Base-by-base conservation (phyloP, 768 basidiomycete species). In the Tricholoma sp. region DNA sequence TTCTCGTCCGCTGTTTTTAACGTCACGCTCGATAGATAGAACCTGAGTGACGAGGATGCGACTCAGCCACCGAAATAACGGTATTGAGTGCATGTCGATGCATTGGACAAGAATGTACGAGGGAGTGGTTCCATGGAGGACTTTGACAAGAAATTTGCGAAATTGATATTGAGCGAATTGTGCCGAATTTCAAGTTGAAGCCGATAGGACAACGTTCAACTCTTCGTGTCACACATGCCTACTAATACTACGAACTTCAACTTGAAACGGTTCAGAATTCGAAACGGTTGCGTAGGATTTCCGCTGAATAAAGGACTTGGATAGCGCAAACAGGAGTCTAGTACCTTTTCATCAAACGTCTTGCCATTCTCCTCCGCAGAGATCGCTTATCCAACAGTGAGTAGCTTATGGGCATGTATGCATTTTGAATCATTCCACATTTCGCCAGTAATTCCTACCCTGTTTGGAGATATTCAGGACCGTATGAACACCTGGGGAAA, bases 131-230 rank as follows among this genome's bases (percentile, higher is more conserved):
- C 85, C 7, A 73, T 80, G 0, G 87, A 87, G 31, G 83, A 88
- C 59, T 79, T 94, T 27, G 93, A 96, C 57, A 79, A 84, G 29
- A 77, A 82, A 29, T 84, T 97, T 39, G 64, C 78, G 7, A 89
- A 86, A 65, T 72, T 94, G 95, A 98, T 61, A 94, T 98, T 52
- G 93, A 95, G 64, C 81, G 84, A 51, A 91, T 98, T 86, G 91
- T 93, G 0, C 95, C 96, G 11, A 99, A 98, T 68, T 79, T 98
- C 83, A 98, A 98, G 70, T n/a, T n/a, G n/a, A n/a, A n/a, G n/a
- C n/a, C n/a, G n/a, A n/a, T n/a, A n/a, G n/a, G n/a, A n/a, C n/a
- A n/a, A n/a, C n/a, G n/a, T n/a, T n/a, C n/a, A n/a, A n/a, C n/a
- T n/a, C n/a, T n/a, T n/a, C n/a, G n/a, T n/a, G n/a, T n/a, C n/a